Conservation (phyloP, 306 rosid genomes). For the Prunus persica region DNA sequence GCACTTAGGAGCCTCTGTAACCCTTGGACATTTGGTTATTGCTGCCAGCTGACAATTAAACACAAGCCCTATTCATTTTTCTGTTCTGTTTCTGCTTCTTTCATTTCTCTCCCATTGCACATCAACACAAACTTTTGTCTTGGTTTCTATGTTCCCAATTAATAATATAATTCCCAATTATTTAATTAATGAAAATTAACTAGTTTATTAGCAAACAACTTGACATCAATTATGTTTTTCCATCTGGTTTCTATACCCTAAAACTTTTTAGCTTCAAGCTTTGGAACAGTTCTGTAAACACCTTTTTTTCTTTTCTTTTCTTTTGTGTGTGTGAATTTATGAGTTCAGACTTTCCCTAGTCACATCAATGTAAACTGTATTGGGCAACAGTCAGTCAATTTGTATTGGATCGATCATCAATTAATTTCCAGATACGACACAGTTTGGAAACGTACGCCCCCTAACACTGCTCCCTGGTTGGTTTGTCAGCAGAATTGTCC, state of each 20-base stretch:
- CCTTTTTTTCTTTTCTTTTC: neutral
- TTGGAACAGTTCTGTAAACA: neutral
- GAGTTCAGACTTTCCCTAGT: neutral
- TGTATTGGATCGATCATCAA: neutral
- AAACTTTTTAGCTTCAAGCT: neutral
- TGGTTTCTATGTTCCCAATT: neutral
- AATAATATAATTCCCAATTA: too few relatives aligned
- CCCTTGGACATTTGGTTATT: conserved; percentile 6
- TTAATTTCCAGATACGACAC: neutral
- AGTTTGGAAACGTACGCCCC: neutral
- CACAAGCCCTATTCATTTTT: neutral
- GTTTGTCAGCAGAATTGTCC: neutral
- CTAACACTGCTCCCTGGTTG: neutral
- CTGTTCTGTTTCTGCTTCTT: neutral
- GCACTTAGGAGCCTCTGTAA: conserved; percentile 34
- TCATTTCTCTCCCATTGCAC: neutral
- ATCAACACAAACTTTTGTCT: neutral
- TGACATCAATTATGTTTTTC: neutral
- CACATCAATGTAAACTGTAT: conserved; percentile 1
- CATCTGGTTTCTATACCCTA: neutral
- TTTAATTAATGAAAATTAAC: too few relatives aligned
- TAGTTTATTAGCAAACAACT: neutral
- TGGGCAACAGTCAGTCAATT: neutral
- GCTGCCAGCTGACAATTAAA: neutral
- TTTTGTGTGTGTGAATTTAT: neutral